Base-by-base conservation (phyloP, 805 yeast genomes). In the Saccharomycopsis guyanensis region DNA sequence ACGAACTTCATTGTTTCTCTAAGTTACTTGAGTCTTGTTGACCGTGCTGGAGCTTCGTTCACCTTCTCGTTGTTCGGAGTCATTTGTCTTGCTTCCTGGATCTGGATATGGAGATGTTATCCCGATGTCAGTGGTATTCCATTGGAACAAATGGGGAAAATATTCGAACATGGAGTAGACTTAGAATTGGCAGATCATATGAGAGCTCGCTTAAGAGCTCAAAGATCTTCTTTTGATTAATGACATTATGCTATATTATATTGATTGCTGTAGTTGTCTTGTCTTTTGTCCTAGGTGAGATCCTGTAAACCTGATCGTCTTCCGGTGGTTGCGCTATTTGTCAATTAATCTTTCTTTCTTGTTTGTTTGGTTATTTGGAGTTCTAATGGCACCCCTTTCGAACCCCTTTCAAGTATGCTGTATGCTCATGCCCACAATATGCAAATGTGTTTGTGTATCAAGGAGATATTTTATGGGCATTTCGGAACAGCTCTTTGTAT, bases 101-200 rank as follows among this genome's bases (percentile, higher is more conserved):
- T 61, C n/a, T 65, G 66, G 45, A 65, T 68, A 2, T 66, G 56
- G 42, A 50, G 52, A 20, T 65, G 60, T 56, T 71, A 68, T 51
- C 75, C 75, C 2, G 75, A 71, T 46, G 73, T 69, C 8, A 66
- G 61, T 43, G 74, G 73, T 1, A 53, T 71, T 24, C 60, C 73
- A 2, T 54, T 70, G 40, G 75, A 71, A 52, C 68, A 69, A 42
- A 62, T 69, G 20, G 60, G 68, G 15, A 59, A 60, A 40, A 61
- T 70, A 2, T 70, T 68, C 41, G 66, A 64, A 36, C 46, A 66
- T 46, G 72, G 72, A 1, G 61, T 68, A 31, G 72, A 66, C 49
- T 61, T 68, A 13, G 48, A 63, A 20, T 13, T 47, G 29, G 53
- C 53, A 5, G 47, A 47, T 29, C 38, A 36, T 12, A 36, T 49